phyloP scores from a whole-genome alignment of 345 rosid species.

The Gossypium arboreum region DNA sequence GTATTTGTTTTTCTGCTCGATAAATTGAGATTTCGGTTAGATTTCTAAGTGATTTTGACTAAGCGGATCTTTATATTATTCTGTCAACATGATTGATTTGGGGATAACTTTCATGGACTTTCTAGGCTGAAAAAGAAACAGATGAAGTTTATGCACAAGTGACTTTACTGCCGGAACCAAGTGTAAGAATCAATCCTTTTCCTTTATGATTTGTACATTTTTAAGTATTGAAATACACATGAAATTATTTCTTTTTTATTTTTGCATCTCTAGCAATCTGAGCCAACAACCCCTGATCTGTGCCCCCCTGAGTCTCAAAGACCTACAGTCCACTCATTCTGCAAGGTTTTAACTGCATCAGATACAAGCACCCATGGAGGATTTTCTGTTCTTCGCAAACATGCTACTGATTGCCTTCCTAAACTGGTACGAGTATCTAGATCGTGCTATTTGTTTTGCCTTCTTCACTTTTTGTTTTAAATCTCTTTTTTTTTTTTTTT shows the following conservation, averaged over 20 bases:
- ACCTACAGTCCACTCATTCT: constrained; percentile 61
- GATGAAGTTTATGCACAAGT: constrained; percentile 97
- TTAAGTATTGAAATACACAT: not conserved
- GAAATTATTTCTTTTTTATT: not conserved
- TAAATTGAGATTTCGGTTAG: not conserved
- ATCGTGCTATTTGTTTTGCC: not conserved
- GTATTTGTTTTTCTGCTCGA: not conserved
- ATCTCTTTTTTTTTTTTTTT: not conserved
- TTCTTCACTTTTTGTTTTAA: not conserved
- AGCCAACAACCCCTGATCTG: constrained; percentile 52
- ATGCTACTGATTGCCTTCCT: constrained; percentile 92
- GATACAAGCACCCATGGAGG: constrained; percentile 99
- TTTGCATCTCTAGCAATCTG: constrained; percentile 39
- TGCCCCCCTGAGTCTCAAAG: constrained; percentile 38
- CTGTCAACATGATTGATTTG: constrained; percentile 11
- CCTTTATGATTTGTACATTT: not conserved
- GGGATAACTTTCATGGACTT: constrained; percentile 5
- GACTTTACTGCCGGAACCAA: constrained; percentile 60
- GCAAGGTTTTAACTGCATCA: constrained; percentile 92
- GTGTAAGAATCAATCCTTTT: constrained; percentile 40
- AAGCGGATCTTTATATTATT: not conserved
- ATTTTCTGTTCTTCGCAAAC: constrained; percentile 82
- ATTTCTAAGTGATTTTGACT: not conserved
- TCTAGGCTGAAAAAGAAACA: constrained; percentile 89
- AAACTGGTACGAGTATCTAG: constrained; percentile 47